Percentiles rank a stretch among this genome's conserved stretches.
These are phyloP conservation scores for Massariosphaeria phaeospora DNA, from an alignment of 495 filamentous ascomycete species.

Conservation along the genomic window DNA sequence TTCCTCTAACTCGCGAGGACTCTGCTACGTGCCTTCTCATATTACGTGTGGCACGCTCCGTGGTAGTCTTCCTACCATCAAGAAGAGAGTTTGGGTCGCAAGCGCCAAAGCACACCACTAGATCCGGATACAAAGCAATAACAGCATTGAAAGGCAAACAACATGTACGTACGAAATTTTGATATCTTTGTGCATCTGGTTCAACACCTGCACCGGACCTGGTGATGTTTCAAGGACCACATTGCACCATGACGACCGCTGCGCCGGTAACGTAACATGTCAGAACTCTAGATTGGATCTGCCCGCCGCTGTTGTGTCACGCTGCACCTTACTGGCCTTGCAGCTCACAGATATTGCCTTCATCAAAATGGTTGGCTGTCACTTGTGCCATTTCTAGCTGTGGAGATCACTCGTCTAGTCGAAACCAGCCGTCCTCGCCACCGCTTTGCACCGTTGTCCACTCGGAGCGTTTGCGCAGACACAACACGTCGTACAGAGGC, in stretches of 20 bases:
- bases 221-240: background rate
- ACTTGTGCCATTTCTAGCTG: background rate
- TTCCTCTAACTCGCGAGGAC: slow-evolving; percentile 1
- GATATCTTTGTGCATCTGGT: too few species aligned
- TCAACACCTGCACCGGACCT: background rate
- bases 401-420: slow-evolving; percentile 2
- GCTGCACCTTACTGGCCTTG: slow-evolving; percentile 4
- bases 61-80: too few species aligned
- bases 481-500: background rate
- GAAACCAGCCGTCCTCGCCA: slow-evolving; percentile 8
- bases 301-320: background rate
- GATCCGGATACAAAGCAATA: too few species aligned
- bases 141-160: background rate
- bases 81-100: too few species aligned
- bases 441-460: background rate
- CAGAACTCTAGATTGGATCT: slow-evolving; percentile 11
- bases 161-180: background rate
- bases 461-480: background rate
- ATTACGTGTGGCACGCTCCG: too few species aligned
- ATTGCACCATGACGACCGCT: too few species aligned
- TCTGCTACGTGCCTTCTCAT: too few species aligned
- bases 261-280: slow-evolving; percentile 23
- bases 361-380: background rate
- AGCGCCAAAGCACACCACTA: too few species aligned
- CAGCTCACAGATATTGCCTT: slow-evolving; percentile 2